These are phyloP conservation scores for Leptomonas seymouri DNA, from an alignment of 208 protist genomes.

Conservation along the genomic window DNA sequence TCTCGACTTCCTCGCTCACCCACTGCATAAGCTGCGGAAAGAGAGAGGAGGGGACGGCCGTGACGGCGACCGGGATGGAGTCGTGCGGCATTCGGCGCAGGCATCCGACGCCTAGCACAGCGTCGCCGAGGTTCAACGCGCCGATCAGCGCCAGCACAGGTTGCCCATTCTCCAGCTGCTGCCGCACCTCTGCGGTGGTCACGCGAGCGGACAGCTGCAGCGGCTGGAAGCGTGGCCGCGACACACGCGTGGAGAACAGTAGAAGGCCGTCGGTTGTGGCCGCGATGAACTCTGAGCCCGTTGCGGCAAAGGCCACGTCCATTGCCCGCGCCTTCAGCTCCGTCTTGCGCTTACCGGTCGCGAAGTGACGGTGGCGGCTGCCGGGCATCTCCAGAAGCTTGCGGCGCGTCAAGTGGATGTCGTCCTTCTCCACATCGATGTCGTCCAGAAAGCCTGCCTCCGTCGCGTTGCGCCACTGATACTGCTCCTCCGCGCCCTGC, in stretches of 20 bases:
- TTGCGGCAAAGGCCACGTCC: constrained; percentile 78
- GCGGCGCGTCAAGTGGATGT: constrained; percentile 77
- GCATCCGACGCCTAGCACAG: constrained; percentile 75
- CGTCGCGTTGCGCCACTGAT: constrained; percentile 82
- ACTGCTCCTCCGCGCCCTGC: constrained; percentile 90
- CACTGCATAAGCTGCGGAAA: constrained; percentile 76
- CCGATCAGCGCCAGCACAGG: constrained; percentile 80
- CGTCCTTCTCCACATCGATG: constrained; percentile 85
- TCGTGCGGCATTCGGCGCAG: constrained; percentile 74
- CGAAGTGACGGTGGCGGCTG: constrained; percentile 86
- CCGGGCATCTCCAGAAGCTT: constrained; percentile 91
- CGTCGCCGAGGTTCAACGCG: constrained; percentile 80
- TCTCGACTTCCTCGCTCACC: constrained; percentile 84
- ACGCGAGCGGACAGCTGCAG: constrained; percentile 73
- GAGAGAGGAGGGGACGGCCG: constrained; percentile 64
- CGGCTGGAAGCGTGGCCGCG: constrained; percentile 80
- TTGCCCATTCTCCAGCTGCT: constrained; percentile 52
- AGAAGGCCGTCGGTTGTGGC: constrained; percentile 90
- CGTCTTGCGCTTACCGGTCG: constrained; percentile 91
- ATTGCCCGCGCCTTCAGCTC: constrained; percentile 78
- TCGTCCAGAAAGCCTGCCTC: constrained; percentile 86
- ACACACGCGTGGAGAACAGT: constrained; percentile 82
- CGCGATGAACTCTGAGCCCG: constrained; percentile 87
- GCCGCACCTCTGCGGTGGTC: constrained; percentile 63
- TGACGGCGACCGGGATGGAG: constrained; percentile 83